These are phyloP conservation scores for Capronia coronata DNA, from an alignment of 2,329 filamentous ascomycete species.

Conservation along the genomic window DNA sequence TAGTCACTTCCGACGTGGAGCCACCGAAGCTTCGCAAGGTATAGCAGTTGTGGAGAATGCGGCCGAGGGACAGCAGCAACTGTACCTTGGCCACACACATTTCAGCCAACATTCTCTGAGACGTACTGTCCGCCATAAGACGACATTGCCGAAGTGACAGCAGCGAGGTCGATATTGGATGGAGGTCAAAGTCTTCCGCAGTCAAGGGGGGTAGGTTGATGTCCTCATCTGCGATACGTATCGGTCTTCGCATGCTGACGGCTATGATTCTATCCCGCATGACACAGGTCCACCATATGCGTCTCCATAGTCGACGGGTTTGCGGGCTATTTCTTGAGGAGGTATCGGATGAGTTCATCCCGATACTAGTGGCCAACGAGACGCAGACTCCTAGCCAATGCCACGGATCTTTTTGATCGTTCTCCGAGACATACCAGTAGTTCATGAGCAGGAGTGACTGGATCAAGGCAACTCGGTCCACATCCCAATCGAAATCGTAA, in stretches of 20 bases:
- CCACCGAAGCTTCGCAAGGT: constrained; percentile 16
- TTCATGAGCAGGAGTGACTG: constrained; percentile 87
- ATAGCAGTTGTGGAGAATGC: constrained; percentile 16
- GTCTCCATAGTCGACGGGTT: constrained; percentile 74
- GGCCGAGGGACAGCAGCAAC: constrained; percentile 15
- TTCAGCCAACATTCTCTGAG: constrained; percentile 15
- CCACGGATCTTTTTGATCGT: constrained; percentile 97
- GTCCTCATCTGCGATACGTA: constrained; percentile 75
- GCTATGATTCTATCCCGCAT: constrained; percentile 90
- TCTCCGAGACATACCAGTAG: constrained; percentile 94
- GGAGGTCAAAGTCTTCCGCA: constrained; percentile 16
- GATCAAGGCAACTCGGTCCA: constrained; percentile 80
- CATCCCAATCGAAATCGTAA: constrained; percentile 93
- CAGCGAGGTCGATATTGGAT: constrained; percentile 8
- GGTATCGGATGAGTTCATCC: constrained; percentile 65
- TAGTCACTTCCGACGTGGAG: constrained; percentile 18
- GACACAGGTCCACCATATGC: constrained; percentile 97
- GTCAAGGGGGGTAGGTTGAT: constrained; percentile 11
- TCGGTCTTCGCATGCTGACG: constrained; percentile 84
- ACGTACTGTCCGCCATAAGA: constrained; percentile 7
- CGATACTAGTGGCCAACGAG: constrained; percentile 86
- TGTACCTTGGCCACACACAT: constrained; percentile 17
- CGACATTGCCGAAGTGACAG: constrained; percentile 5
- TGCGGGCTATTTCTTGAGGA: constrained; percentile 13
- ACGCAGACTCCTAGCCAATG: constrained; percentile 98